A percentile compares a stretch with the other conserved stretches of the same genome.
These are phyloP conservation scores for Earliella scabrosa DNA, from an alignment of 1,284 basidiomycete genomes.

Conservation along the genomic window DNA sequence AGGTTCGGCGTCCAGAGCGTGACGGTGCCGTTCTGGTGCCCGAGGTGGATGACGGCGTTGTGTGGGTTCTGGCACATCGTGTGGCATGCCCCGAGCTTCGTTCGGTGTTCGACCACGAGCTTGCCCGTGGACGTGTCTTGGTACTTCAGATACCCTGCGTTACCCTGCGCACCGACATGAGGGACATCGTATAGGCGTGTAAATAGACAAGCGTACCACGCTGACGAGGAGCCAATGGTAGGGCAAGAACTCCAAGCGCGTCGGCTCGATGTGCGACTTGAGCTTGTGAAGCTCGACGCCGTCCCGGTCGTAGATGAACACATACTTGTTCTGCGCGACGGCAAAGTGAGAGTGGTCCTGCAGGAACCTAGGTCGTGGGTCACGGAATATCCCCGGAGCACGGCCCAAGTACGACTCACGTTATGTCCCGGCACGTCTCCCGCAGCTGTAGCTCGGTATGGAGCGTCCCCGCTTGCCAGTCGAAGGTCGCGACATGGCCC, in stretches of 20 bases:
- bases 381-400: background rate
- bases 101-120: constrained; percentile 88
- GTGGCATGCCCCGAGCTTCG: constrained; percentile 85
- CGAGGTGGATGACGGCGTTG: constrained; percentile 92
- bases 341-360: constrained; percentile 94
- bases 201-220: constrained; percentile 54
- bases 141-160: constrained; percentile 92
- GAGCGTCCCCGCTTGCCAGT: constrained; percentile 90
- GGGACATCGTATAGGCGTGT: constrained; percentile 1
- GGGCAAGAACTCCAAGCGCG: constrained; percentile 90
- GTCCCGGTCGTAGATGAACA: constrained; percentile 94
- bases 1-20: constrained; percentile 97
- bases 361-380: constrained; percentile 66
- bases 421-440: constrained; percentile 92
- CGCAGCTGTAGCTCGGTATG: constrained; percentile 89
- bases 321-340: constrained; percentile 96
- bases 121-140: constrained; percentile 96
- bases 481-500: constrained; percentile 95
- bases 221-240: constrained; percentile 95
- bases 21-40: constrained; percentile 91
- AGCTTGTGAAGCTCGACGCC: constrained; percentile 93
- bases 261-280: constrained; percentile 88
- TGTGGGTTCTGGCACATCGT: constrained; percentile 93
- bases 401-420: constrained; percentile 51
- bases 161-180: too few species aligned